Evolutionary conservation across 306 rosid genomes (phyloP), one percentile per base, ranked within the genome.

Genomic region (Astragalus glycyphyllos): DNA sequence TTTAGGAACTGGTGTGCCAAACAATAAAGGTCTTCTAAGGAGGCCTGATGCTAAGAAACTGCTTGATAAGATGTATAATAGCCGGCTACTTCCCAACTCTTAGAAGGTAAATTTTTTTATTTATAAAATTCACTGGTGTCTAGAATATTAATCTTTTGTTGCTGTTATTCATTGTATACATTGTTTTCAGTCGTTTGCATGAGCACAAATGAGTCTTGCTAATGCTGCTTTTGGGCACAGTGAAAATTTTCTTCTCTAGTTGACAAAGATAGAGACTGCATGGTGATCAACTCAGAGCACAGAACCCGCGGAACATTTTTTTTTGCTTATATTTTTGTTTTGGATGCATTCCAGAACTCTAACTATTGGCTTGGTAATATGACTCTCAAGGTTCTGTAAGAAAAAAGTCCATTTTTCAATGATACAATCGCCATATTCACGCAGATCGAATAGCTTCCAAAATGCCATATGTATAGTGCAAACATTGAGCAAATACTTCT

Each of bases 21-120:
- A 90, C 64, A 93, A 90, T 77, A 93, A 90, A 85, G 96, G 97
- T 65, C 94, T 93, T 17, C 92, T 93, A 3, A 81, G 98, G 51
- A 83, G 98, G 79, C 98, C 97, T 0, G 98, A 87, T 0, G 98
- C 98, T 0, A 61, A 63, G 60, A 77, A 90, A 73, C 76, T 90
- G 69, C 98, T 93, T 31, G 94, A 90, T 54, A 93, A 87, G 87
- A 93, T 93, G 98, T 88, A 88, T 71, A 93, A 93, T 12, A 94
- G 98, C 51, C 83, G 92, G 58, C 73, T 94, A 6, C 47, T 90
- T 50, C 98, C 98, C 37, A 85, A 85, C 56, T 87, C 97, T 56
- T 90, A 74, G 56, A 73, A 74, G 71, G 80, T 60, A 38, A 50
- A 14, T 17, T 64, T 20, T 55, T 68, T 10, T 54, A 23, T 60